phyloP scores from a whole-genome alignment of 371 early-diverging fungal species.

The Nematocida ironsii region DNA sequence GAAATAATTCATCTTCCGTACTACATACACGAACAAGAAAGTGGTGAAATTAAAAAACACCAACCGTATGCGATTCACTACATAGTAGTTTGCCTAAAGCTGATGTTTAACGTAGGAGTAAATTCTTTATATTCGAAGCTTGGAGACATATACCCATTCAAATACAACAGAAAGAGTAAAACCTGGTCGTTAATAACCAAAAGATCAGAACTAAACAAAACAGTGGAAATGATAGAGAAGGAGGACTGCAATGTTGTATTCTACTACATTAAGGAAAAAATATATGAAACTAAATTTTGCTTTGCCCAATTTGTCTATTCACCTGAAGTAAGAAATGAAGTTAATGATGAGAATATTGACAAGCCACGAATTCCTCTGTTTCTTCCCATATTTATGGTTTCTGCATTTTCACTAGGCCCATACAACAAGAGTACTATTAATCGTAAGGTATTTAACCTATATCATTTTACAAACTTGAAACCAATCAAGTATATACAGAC shows the following conservation, averaged over 20 bases:
- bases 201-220: neutral
- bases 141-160: neutral
- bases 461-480: too few relatives aligned
- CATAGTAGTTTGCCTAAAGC: neutral
- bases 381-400: neutral
- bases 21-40: neutral
- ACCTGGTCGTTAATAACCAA: neutral
- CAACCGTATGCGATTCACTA: neutral
- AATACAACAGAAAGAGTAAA: neutral
- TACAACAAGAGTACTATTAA: too few relatives aligned
- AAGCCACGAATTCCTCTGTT: neutral
- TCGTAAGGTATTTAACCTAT: too few relatives aligned
- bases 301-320: neutral
- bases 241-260: neutral
- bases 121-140: neutral
- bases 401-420: too few relatives aligned
- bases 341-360: too few relatives aligned
- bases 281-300: neutral
- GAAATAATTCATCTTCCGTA: neutral
- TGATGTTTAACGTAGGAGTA: neutral
- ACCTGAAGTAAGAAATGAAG: neutral
- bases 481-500: too few relatives aligned
- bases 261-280: neutral
- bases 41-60: neutral
- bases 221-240: neutral